phyloP scores from a whole-genome alignment of 805 yeast genomes.

The Teunomyces gatunensis region DNA sequence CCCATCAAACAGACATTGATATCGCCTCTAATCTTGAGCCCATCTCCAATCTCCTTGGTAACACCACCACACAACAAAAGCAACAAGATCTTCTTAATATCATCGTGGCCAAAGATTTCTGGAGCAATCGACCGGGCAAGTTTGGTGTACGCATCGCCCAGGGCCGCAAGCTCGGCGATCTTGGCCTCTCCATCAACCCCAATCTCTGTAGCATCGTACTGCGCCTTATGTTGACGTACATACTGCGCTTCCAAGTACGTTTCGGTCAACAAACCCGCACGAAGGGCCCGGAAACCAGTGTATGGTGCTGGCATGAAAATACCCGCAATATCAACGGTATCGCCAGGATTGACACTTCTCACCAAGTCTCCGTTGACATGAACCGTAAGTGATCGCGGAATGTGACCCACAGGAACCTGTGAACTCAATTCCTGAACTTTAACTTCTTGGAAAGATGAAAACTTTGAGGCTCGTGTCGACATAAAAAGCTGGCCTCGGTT shows the following conservation, averaged over 20 bases:
- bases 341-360: conserved; percentile 89
- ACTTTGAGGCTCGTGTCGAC: conserved; percentile 94
- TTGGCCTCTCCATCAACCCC: conserved; percentile 54
- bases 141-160: conserved; percentile 74
- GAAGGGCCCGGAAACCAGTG: conserved; percentile 89
- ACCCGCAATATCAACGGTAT: conserved; percentile 89
- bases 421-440: conserved; percentile 90
- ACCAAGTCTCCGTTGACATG: conserved; percentile 93
- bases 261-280: conserved; percentile 92
- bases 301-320: conserved; percentile 92
- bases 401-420: conserved; percentile 98
- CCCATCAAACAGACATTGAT: conserved; percentile 96
- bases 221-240: conserved; percentile 84
- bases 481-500: conserved; percentile 86
- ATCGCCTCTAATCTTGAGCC: conserved; percentile 96
- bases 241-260: conserved; percentile 88
- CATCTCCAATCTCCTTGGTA: conserved; percentile 91
- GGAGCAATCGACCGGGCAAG: conserved; percentile 93
- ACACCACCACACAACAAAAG: conserved; percentile 92
- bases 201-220: conserved; percentile 65
- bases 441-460: conserved; percentile 92
- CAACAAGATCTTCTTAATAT: conserved; percentile 86
- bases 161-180: conserved; percentile 51
- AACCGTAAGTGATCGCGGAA: conserved; percentile 81
- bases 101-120: conserved; percentile 91